Percentiles rank a stretch among this genome's conserved stretches.
Evolutionary conservation across 345 rosid species (phyloP).

Genomic region (Tarenaya hassleriana): DNA sequence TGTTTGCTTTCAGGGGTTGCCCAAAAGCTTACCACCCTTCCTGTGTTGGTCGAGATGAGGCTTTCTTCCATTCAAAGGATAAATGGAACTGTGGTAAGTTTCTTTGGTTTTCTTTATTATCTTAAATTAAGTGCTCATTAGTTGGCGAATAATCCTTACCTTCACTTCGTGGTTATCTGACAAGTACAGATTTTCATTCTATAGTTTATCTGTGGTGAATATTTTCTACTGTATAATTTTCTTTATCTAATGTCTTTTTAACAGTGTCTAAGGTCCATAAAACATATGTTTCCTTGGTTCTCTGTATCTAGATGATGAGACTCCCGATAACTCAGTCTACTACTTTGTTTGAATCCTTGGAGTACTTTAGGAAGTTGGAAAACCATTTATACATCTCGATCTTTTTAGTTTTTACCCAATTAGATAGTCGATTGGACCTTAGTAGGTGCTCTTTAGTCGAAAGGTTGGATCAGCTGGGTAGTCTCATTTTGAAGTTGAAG

Average conservation of each 20-base stretch:
- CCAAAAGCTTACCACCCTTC: conserved; percentile 96
- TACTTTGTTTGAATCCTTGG: conserved; percentile 18
- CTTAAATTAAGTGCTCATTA: conserved; percentile 14
- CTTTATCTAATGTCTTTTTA: conserved; percentile 5
- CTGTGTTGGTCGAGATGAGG: conserved; percentile 87
- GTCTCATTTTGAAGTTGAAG: too few relatives aligned
- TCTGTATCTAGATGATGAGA: conserved; percentile 4
- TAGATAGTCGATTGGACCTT: too few relatives aligned
- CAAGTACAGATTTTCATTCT: conserved; percentile 10
- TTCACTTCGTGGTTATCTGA: too few relatives aligned
- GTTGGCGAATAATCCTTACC: conserved; percentile 1
- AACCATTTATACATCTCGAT: conserved; percentile 10
- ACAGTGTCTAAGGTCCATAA: conserved; percentile 11
- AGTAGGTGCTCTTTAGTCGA: too few relatives aligned
- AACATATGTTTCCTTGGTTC: conserved; percentile 6
- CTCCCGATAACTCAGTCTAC: conserved; percentile 2
- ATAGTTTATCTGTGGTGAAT: conserved; percentile 12
- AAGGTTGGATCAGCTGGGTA: too few relatives aligned
- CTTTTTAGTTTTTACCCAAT: too few relatives aligned
- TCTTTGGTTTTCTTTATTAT: conserved; percentile 14
- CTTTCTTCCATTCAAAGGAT: conserved; percentile 77
- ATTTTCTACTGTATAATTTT: conserved; percentile 3
- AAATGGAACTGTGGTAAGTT: conserved; percentile 96
- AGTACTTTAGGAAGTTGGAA: too few relatives aligned
- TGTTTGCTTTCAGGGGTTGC: conserved; percentile 64